Evolutionary conservation across 2,329 filamentous ascomycete genomes (phyloP), one percentile per base, ranked within the genome.

Genomic region (Neopestalotiopsis sp.): DNA sequence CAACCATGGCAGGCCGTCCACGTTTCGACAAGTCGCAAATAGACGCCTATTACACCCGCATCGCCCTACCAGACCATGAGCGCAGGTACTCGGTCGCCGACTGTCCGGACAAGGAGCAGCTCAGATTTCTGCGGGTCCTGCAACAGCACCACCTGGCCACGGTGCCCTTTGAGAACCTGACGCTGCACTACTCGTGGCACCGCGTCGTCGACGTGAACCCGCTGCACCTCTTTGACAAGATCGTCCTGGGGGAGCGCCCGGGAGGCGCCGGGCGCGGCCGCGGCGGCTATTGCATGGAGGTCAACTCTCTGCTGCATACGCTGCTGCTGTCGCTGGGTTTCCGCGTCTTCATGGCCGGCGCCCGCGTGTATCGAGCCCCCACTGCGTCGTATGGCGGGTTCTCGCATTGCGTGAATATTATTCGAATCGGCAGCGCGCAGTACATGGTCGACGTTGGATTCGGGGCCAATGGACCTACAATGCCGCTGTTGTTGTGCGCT

Each of bases 241-340:
- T 84, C 63, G 75, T 84, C 34, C 34, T 6, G 10, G 34, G 6
- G 34, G 34, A 38, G 34, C 6, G 34, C 6, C 34, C 5, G 34
- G 34, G 34, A 10, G 68, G 30, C 34, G 24, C 57, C 14, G 24
- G 45, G 4, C 14, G 74, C 7, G 77, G 77, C 13, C 76, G 82
- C 4, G 84, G 84, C 12, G 83, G 83, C 0, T 85, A 85, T 71
- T 85, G 83, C 73, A 82, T 85, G 75, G 83, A 85, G 70, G 75
- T 76, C 28, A 81, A 78, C 70, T 79, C 84, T 32, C 77, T 85
- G 5, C 83, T 85, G 71, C 78, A 82, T 69, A 78, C 81, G 42
- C 74, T 84, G 9, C 76, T 85, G 0, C 73, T 79, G 2, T 80
- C 76, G 5, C 72, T 85, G 10, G 81, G 82, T 0, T 85, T 81